Conservation (phyloP, 176 grass and related monocot genomes). For the Musa troglodytarum region DNA sequence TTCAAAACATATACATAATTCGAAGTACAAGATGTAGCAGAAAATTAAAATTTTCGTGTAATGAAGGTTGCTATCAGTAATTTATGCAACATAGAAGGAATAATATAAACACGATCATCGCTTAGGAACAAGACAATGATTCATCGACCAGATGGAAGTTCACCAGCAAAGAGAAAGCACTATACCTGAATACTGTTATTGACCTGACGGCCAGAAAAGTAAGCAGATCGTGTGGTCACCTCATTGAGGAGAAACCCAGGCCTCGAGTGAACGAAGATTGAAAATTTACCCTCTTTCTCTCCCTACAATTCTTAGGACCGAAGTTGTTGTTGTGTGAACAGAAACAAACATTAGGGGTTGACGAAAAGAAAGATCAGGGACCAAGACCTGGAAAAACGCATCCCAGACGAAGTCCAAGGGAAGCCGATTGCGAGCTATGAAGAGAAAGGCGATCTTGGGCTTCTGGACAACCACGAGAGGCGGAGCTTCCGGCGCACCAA, state of each 20-base stretch:
- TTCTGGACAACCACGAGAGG: conserved; percentile 16
- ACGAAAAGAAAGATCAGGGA: neutral
- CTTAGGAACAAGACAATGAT: neutral
- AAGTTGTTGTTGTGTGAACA: neutral
- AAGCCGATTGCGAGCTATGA: conserved; percentile 91
- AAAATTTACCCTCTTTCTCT: conserved; percentile 64
- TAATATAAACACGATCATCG: neutral
- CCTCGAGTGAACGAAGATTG: conserved; percentile 78
- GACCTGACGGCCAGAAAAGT: conserved; percentile 82
- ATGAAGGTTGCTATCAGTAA: neutral
- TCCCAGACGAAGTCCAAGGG: conserved; percentile 91
- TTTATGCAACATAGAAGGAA: neutral
- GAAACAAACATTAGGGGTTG: neutral
- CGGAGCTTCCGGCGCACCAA: neutral
- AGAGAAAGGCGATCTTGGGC: conserved; percentile 71
- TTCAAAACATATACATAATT: neutral
- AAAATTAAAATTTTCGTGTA: neutral
- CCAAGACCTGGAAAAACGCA: conserved; percentile 67
- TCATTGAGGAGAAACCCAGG: conserved; percentile 88
- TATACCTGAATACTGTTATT: conserved; percentile 89
- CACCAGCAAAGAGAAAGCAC: neutral
- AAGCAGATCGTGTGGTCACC: conserved; percentile 53
- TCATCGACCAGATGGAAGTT: neutral
- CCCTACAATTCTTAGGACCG: conserved; percentile 24
- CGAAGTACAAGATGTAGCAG: neutral